Evolutionary conservation across 805 yeast species (phyloP).

Genomic region (Saccharomycopsis vini): DNA sequence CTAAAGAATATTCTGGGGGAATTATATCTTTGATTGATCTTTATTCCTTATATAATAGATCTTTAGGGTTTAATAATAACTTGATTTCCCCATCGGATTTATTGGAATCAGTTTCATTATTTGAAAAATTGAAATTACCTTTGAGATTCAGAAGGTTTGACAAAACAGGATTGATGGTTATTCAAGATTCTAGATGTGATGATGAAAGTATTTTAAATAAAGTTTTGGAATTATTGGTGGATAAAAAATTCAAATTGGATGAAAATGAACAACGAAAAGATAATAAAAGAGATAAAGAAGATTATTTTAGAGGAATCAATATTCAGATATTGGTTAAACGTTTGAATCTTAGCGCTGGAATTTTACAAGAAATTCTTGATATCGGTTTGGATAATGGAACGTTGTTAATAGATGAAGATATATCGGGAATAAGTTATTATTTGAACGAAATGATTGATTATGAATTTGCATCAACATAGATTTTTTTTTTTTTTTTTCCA

Average conservation of each 20-base stretch:
- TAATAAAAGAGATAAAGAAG: constrained; percentile 3
- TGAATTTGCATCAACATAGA: too few relatives aligned
- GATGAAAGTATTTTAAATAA: constrained; percentile 30
- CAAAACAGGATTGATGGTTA: constrained; percentile 31
- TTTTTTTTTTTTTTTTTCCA: too few relatives aligned
- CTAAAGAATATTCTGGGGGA: constrained; percentile 38
- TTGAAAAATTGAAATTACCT: constrained; percentile 53
- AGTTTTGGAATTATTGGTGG: constrained; percentile 27
- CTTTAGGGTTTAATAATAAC: constrained; percentile 55
- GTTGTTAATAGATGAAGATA: constrained; percentile 58
- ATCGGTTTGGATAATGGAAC: constrained; percentile 47
- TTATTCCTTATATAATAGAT: constrained; percentile 54
- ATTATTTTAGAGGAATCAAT: constrained; percentile 22
- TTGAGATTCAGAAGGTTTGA: constrained; percentile 34
- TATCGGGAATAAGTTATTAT: constrained; percentile 58
- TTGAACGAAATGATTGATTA: constrained; percentile 31
- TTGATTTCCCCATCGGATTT: constrained; percentile 66
- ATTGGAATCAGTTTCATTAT: constrained; percentile 46
- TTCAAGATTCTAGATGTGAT: constrained; percentile 30
- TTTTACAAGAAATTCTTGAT: constrained; percentile 56
- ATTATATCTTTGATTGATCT: constrained; percentile 53
- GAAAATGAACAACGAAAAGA: constrained; percentile 23
- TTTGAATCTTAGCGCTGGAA: constrained; percentile 58
- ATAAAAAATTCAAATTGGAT: constrained; percentile 24
- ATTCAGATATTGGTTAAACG: constrained; percentile 35